phyloP scores from a whole-genome alignment of 225 moss, liverwort and hornwort genomes.

The Neckera pumila region DNA sequence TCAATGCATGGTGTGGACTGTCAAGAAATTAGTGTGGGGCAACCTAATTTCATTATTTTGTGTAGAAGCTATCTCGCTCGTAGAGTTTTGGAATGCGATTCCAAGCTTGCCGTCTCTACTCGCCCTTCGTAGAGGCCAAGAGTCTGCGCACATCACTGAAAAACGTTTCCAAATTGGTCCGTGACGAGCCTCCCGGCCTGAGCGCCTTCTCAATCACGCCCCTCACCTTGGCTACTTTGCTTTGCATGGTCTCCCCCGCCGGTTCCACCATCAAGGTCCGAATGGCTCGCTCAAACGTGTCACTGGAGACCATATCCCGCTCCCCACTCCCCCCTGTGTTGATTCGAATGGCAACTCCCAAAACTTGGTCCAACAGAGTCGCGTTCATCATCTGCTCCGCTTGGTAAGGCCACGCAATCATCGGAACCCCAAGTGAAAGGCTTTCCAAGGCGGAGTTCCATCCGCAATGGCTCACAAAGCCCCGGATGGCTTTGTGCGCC shows the following conservation, averaged over 20 bases:
- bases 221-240: not conserved
- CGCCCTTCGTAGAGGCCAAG: not conserved
- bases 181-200: constrained; percentile 18
- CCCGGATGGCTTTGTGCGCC: constrained; percentile 16
- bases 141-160: not conserved
- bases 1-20: too few relatives aligned
- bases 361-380: not conserved
- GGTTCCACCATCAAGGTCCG: constrained; percentile 15
- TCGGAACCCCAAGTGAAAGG: constrained; percentile 10
- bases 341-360: constrained; percentile 21
- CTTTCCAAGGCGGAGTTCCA: constrained; percentile 41
- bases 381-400: constrained; percentile 52
- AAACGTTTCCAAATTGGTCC: constrained; percentile 5
- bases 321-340: not conserved
- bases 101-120: not conserved
- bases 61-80: not conserved
- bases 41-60: too few relatives aligned
- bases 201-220: constrained; percentile 1
- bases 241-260: not conserved
- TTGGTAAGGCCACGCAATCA: constrained; percentile 28
- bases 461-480: constrained; percentile 35
- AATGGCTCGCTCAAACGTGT: constrained; percentile 16
- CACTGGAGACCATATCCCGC: not conserved
- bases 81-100: too few relatives aligned
- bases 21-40: too few relatives aligned